Evolutionary conservation across 2,329 filamentous ascomycete species (phyloP), one percentile per base, ranked within the genome.

Genomic region (Colletotrichum musicola): DNA sequence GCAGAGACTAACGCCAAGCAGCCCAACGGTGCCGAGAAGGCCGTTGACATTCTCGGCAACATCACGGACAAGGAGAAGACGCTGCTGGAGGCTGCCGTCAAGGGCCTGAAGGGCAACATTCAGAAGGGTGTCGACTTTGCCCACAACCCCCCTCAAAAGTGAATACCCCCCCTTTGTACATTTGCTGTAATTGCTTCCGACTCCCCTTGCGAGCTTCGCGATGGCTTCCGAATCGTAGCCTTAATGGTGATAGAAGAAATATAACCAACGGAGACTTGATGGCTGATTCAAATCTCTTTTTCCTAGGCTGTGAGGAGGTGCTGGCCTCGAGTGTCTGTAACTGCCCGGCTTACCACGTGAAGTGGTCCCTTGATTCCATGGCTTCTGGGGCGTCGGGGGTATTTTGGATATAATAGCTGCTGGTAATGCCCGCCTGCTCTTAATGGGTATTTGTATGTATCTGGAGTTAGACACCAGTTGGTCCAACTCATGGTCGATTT

Each of bases 61-160:
- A 89, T 94, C 77, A 94, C 92, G 78, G 92, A 94, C 55, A 90
- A 94, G 84, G 96, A 98, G 89, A 93, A 97, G 91, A 89, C 88
- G 77, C 90, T 98, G 73, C 88, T 98, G 76, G 86, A 92, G 76
- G 91, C 89, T 77, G 89, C 88, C 80, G 87, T 93, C 79, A 85
- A 89, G 75, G 95, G 92, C 74, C 89, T 98, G 72, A 92, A 94
- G 87, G 91, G 89, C 84, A 98, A 98, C 86, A 97, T 99, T 80
- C 84, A 89, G 78, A 98, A 98, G 90, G 96, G 96, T 79, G 86
- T 98, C 79, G 89, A 91, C 79, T 99, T 98, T 80, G 91, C 91
- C 82, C 88, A 93, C 86, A 95, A 92, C 88, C 90, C 93, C 80
- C 92, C 94, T 79, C 90, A 94, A 89, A 95, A 95, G 93, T 95